These are phyloP conservation scores for Termitomyces sp. DNA, from an alignment of 768 basidiomycete species.

Conservation along the genomic window DNA sequence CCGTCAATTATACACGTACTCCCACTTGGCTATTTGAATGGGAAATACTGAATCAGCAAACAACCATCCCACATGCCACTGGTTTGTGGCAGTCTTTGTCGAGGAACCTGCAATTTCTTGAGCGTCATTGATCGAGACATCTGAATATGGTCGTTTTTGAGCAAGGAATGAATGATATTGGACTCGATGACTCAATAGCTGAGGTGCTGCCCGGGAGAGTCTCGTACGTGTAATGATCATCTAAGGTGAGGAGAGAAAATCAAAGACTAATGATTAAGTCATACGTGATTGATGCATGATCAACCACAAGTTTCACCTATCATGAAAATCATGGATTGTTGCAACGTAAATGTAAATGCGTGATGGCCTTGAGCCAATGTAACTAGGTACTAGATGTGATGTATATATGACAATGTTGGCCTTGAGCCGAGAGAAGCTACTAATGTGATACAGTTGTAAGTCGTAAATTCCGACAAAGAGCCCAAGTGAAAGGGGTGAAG, in stretches of 20 bases:
- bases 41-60: constrained; percentile 81
- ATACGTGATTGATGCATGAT: neutral
- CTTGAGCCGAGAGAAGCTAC: constrained; percentile 17
- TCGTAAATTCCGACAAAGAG: constrained; percentile 16
- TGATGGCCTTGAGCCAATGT: constrained; percentile 20
- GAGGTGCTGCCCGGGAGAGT: neutral
- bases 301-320: no score
- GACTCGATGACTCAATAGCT: neutral
- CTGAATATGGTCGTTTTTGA: neutral
- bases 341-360: constrained; percentile 6
- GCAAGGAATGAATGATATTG: neutral
- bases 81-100: neutral
- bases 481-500: neutral
- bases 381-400: constrained; percentile 12
- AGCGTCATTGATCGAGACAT: neutral
- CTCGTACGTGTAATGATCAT: neutral
- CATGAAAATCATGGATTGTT: neutral
- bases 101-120: neutral
- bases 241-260: no score
- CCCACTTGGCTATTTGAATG: constrained; percentile 63
- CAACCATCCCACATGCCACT: constrained; percentile 35
- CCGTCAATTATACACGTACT: constrained; percentile 42
- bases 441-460: constrained; percentile 19
- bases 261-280: neutral
- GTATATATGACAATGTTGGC: constrained; percentile 15